These are phyloP conservation scores for Hirschfeldia incana DNA, from an alignment of 345 rosid genomes.

Conservation along the genomic window DNA sequence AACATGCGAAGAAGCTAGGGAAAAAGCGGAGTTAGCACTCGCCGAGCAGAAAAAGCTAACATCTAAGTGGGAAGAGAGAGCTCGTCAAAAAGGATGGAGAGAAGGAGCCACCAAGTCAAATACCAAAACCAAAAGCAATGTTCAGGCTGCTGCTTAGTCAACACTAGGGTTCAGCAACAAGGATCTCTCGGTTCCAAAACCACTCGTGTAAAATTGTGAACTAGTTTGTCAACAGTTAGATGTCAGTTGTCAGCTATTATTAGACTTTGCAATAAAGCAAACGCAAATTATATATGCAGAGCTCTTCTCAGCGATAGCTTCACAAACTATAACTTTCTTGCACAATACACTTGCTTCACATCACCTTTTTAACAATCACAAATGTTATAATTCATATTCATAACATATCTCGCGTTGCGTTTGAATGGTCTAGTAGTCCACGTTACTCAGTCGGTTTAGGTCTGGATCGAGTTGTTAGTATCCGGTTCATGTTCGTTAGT, in stretches of 20 bases:
- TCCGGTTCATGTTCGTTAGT: neutral
- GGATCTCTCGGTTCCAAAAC: neutral
- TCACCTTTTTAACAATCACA: neutral
- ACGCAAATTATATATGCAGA: neutral
- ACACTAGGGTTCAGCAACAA: neutral
- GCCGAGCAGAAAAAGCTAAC: constrained; percentile 73
- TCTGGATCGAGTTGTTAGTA: neutral
- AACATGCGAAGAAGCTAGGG: constrained; percentile 96
- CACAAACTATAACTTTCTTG: neutral
- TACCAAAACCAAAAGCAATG: constrained; percentile 51
- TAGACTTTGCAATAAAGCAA: neutral
- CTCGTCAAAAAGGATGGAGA: constrained; percentile 91
- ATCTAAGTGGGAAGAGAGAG: constrained; percentile 76
- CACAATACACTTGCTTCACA: neutral
- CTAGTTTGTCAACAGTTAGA: neutral
- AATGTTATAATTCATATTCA: neutral
- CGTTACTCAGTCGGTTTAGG: neutral
- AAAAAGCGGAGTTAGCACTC: constrained; percentile 71
- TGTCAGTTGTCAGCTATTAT: neutral
- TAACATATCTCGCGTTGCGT: no score
- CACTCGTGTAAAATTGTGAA: constrained; percentile 19
- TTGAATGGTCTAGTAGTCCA: neutral
- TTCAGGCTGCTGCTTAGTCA: constrained; percentile 42
- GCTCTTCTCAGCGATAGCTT: neutral
- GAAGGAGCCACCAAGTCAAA: constrained; percentile 53